Conservation (phyloP, 192 early-diverging fungal genomes). For the Coemansia asiatica region DNA sequence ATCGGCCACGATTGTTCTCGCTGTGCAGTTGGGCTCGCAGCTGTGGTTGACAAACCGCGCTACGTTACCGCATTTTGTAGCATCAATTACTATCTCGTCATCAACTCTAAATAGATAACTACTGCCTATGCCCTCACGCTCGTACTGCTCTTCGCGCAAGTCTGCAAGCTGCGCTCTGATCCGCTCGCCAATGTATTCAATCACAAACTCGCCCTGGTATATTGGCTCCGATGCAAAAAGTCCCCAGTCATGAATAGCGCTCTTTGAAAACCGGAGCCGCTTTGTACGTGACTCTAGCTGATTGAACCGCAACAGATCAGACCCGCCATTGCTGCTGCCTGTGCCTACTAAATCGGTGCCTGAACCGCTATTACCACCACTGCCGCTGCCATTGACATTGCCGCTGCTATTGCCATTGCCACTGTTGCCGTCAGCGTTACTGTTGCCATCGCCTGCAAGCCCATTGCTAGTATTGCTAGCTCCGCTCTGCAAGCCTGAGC, state of each 20-base stretch:
- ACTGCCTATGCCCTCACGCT: conserved; percentile 88
- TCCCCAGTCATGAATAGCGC: conserved; percentile 98
- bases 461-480: not conserved
- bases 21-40: conserved; percentile 98
- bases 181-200: conserved; percentile 97
- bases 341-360: conserved; percentile 3
- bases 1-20: conserved; percentile 89
- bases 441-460: not conserved
- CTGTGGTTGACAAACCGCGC: conserved; percentile 99
- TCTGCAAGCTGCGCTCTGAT: conserved; percentile 95
- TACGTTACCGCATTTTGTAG: conserved; percentile 95
- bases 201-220: conserved; percentile 91
- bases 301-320: conserved; percentile 85
- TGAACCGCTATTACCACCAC: conserved; percentile 13
- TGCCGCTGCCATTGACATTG: too few relatives aligned
- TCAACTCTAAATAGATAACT: conserved; percentile 97
- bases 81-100: conserved; percentile 94
- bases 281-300: conserved; percentile 92
- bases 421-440: too few relatives aligned
- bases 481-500: not conserved
- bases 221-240: conserved; percentile 95
- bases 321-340: conserved; percentile 23
- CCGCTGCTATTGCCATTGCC: conserved; percentile 7
- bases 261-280: conserved; percentile 85
- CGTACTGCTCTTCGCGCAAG: conserved; percentile 89